Percentiles rank a stretch among this genome's conserved stretches.
These are phyloP conservation scores for Suhomyces prunicola DNA, from an alignment of 805 yeast genomes.

Conservation along the genomic window DNA sequence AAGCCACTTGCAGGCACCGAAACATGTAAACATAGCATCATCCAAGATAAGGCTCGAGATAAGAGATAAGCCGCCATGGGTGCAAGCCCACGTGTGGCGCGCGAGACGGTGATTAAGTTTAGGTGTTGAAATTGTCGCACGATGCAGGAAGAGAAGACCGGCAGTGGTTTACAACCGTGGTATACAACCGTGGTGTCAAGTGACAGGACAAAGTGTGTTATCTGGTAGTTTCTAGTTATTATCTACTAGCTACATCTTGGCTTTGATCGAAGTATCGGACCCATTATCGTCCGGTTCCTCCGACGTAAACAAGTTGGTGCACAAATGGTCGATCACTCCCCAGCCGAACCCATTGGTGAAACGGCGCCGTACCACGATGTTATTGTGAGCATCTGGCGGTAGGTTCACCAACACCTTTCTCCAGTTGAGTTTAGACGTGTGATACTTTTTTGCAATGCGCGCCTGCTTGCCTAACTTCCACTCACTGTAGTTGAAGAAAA, in stretches of 20 bases:
- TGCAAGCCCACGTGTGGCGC: constrained; percentile 1
- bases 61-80: constrained; percentile 1
- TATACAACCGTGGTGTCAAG: too few relatives aligned
- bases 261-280: background rate
- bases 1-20: background rate
- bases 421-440: constrained; percentile 36
- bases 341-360: constrained; percentile 47
- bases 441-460: constrained; percentile 41
- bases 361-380: constrained; percentile 41
- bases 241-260: background rate
- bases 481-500: constrained; percentile 26
- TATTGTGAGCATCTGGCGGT: constrained; percentile 48
- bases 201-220: too few relatives aligned
- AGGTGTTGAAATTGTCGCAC: background rate
- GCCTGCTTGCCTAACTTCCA: constrained; percentile 41
- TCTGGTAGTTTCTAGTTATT: background rate
- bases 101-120: background rate
- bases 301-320: constrained; percentile 22
- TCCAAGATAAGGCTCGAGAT: background rate
- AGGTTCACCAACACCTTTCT: constrained; percentile 42
- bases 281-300: constrained; percentile 3
- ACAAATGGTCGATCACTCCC: constrained; percentile 44
- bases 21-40: background rate
- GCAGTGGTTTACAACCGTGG: too few relatives aligned
- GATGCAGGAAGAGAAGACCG: background rate